phyloP scores from a whole-genome alignment of 495 filamentous ascomycete genomes.

The Trichoderma gamsii region DNA sequence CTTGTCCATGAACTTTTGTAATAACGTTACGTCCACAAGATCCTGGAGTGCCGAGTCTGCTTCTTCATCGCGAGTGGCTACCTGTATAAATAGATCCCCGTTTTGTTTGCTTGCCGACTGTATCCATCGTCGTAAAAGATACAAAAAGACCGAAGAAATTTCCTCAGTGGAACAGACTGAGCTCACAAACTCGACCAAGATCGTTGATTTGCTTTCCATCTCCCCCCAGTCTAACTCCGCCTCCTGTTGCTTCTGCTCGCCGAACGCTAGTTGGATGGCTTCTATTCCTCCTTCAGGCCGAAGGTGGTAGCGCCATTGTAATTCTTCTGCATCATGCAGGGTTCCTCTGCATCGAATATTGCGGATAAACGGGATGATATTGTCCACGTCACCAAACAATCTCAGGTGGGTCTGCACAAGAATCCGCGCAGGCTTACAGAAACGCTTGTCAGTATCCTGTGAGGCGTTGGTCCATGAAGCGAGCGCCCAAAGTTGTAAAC shows the following conservation, averaged over 20 bases:
- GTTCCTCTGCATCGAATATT: slow-evolving; percentile 39
- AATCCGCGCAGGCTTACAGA: slow-evolving; percentile 33
- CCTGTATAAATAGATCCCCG: slow-evolving; percentile 22
- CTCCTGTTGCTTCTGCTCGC: background rate
- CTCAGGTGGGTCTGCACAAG: slow-evolving; percentile 42
- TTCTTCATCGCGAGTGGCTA: slow-evolving; percentile 32
- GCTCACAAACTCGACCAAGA: slow-evolving; percentile 50
- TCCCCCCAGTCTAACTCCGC: slow-evolving; percentile 19
- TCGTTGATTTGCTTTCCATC: slow-evolving; percentile 46
- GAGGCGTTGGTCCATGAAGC: slow-evolving; percentile 42
- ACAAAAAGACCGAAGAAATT: slow-evolving; percentile 57
- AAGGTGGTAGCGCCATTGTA: slow-evolving; percentile 34
- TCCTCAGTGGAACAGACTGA: slow-evolving; percentile 49
- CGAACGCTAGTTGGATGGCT: background rate
- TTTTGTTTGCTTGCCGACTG: slow-evolving; percentile 17
- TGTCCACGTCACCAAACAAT: slow-evolving; percentile 39
- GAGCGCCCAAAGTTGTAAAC: slow-evolving; percentile 66
- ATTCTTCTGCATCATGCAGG: slow-evolving; percentile 20
- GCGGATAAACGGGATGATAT: slow-evolving; percentile 34
- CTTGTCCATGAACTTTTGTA: slow-evolving; percentile 60
- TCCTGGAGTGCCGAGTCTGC: slow-evolving; percentile 33
- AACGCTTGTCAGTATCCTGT: slow-evolving; percentile 25
- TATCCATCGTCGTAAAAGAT: slow-evolving; percentile 56
- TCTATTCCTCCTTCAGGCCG: slow-evolving; percentile 25
- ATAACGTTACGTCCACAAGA: slow-evolving; percentile 55